phyloP scores from a whole-genome alignment of 2,329 filamentous ascomycete genomes.

The Cladophialophora carrionii region DNA sequence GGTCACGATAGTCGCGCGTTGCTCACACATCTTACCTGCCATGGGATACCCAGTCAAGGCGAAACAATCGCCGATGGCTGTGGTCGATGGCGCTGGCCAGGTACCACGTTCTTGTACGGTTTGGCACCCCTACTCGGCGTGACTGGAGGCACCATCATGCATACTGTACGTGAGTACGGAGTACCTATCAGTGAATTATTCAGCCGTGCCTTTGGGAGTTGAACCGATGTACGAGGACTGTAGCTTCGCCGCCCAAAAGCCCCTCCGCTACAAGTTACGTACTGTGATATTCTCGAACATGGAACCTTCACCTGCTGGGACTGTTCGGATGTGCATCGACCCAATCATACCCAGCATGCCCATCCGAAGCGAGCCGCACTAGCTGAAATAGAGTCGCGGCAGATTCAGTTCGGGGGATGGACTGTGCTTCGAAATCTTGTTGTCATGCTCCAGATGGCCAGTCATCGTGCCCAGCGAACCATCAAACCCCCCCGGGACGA shows the following conservation, averaged over 20 bases:
- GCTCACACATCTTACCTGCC: neutral
- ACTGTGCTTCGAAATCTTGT: conserved; percentile 17
- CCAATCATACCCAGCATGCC: conserved; percentile 4
- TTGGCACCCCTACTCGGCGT: neutral
- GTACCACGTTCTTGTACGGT: neutral
- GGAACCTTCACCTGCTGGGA: neutral
- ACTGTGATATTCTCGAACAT: conserved; percentile 15
- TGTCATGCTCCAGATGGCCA: conserved; percentile 12
- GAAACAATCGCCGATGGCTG: neutral
- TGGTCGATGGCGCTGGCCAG: neutral
- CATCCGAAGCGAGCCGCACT: conserved; percentile 21
- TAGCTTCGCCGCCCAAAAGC: neutral
- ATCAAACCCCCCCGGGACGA: neutral
- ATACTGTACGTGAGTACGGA: too few relatives aligned
- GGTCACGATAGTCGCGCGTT: neutral
- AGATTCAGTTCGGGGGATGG: neutral
- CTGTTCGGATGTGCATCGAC: conserved; percentile 4
- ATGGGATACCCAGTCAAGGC: neutral
- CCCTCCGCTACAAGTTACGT: conserved; percentile 14
- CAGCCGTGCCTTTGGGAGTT: neutral
- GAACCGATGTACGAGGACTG: too few relatives aligned
- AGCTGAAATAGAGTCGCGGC: neutral
- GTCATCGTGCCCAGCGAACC: conserved; percentile 2
- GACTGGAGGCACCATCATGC: neutral
- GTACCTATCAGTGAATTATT: neutral